Base-by-base conservation (phyloP, 1,139 yeast species). In the Spencermartinsiella ligniputridi region DNA sequence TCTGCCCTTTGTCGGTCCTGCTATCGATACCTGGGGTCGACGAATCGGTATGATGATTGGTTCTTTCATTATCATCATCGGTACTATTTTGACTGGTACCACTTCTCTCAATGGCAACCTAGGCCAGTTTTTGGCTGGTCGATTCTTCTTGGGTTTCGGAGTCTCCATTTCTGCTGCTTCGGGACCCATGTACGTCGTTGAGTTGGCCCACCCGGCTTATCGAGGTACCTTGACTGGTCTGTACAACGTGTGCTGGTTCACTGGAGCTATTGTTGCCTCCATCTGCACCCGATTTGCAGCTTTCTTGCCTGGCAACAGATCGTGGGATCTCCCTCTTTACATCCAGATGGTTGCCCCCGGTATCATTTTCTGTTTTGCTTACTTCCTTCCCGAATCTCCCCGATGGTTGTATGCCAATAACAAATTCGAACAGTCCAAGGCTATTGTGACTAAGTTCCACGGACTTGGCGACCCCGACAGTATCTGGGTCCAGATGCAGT, bases 361-460 rank as follows among this genome's bases (percentile, higher is more conserved):
- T 8, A 63, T 80, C 47, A 64, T 81, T 52, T 69, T 72, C 41
- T 57, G 59, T 46, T 84, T 83, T 58, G 73, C 79, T 73, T 59
- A 76, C 43, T 64, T 71, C 52, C 70, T 81, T 65, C 87, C 88
- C 22, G 89, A 83, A 59, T 77, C 86, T 11, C 88, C 89, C 48
- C 74, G 88, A 67, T 81, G 73, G 68, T 76, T 59, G 58, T 72
- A 79, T 44, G 71, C 72, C 16, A 75, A 68, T 48, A 70, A 68
- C 37, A 58, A 67, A 25, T 62, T 68, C 37, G 74, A 61, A 1
- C 53, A 66, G 39, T 85, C 85, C 24, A 67, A 74, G 35, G 49
- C 56, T 16, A 38, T 52, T 13, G 37, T 52, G 41, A 39, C 46
- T 18, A 41, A 48, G 13, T 49, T 47, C 44, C 56, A 52, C 24